Base-by-base conservation (phyloP, 108 stramenopile genomes). In the Nitzschia inconspicua region DNA sequence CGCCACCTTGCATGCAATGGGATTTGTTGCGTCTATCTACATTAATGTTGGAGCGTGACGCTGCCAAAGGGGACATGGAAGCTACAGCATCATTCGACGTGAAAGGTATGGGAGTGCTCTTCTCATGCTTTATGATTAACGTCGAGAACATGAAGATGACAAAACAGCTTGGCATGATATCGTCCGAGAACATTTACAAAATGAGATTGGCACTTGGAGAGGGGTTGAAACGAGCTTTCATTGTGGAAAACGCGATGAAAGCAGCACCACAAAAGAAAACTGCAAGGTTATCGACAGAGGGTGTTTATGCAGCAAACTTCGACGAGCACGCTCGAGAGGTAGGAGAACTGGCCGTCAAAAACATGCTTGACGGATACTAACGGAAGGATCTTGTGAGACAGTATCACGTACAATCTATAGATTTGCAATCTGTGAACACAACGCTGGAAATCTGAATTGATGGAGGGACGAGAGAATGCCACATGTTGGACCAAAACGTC, bases 141-240 rank as follows among this genome's bases (percentile, higher is more conserved):
- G 32, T 46, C 1, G 41, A 82, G 66, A 59, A 64, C 68, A 32
- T 29, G 8, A 49, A 67, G 29, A 27, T 63, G 57, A 52, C 48
- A 34, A 16, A 11, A 2, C 22, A n/a, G 40, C 18, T 47, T 27
- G 7, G 29, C 24, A 22, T 29, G 18, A n/a, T 16, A 2, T 32
- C 48, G 4, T 7, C 19, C 28, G 63, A 60, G 20, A 65, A 57
- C 4, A 43, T 53, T 3, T 40, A 44, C 7, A 49, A 65, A 8
- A 77, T 79, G 75, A 64, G 80, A 37, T 39, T 77, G 51, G 58
- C 68, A 3, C 42, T 91, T 32, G 77, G 69, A 30, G 80, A 79
- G 37, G 89, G 80, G 6, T 67, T 91, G 2, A 78, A 75, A 65
- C 59, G 82, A 44, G 79, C 82, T 0, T 84, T 79, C 55, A 64